Percentiles rank a stretch among this genome's conserved stretches.
phyloP scores from a whole-genome alignment of 192 early-diverging fungal genomes.

The Rhizophagus sp. region DNA sequence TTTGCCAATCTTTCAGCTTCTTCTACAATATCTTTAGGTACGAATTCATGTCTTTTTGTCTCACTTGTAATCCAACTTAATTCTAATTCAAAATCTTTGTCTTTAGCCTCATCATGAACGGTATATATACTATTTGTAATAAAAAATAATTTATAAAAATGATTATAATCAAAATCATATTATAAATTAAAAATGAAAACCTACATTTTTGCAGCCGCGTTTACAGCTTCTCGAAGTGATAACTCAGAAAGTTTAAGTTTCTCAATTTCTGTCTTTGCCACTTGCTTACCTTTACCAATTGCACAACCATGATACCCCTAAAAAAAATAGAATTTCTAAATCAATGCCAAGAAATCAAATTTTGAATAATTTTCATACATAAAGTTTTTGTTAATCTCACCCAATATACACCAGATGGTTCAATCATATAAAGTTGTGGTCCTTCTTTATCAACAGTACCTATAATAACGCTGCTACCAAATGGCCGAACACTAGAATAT shows the following conservation, averaged over 20 bases:
- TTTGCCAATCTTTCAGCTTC: slow-evolving; percentile 85
- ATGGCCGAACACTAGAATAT: slow-evolving; percentile 94
- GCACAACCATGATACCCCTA: slow-evolving; percentile 96
- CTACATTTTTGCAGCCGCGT: slow-evolving; percentile 92
- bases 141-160: background rate
- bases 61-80: slow-evolving; percentile 93
- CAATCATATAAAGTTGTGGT: slow-evolving; percentile 90
- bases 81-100: slow-evolving; percentile 99
- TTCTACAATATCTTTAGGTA: slow-evolving; percentile 82
- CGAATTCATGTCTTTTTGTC: slow-evolving; percentile 74
- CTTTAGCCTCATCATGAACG: slow-evolving; percentile 95
- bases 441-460: slow-evolving; percentile 79
- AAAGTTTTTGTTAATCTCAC: slow-evolving; percentile 45
- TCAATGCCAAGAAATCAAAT: background rate
- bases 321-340: slow-evolving; percentile 3
- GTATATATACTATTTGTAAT: slow-evolving; percentile 74
- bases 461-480: slow-evolving; percentile 85
- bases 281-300: slow-evolving; percentile 94
- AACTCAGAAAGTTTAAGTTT: slow-evolving; percentile 88
- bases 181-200: slow-evolving; percentile 26
- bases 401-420: slow-evolving; percentile 95
- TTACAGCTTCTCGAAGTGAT: slow-evolving; percentile 82
- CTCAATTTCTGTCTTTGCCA: slow-evolving; percentile 98
- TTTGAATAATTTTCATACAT: background rate
- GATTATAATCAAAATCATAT: background rate